Base-by-base conservation (phyloP, 2,329 filamentous ascomycete species). In the Dothidotthia symphoricarpi region DNA sequence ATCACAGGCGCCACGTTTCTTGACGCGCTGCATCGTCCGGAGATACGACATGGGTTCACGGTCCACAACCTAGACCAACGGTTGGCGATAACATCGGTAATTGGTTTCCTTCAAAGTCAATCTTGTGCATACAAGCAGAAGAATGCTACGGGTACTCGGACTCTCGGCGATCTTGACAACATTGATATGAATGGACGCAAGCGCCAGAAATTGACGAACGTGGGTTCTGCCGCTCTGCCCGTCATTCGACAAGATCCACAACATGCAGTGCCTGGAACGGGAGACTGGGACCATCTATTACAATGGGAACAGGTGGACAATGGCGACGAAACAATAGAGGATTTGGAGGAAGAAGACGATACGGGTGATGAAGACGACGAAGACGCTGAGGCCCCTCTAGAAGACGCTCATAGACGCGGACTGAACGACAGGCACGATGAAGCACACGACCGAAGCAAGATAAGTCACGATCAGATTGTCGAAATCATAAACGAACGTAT, bases 1-100 rank as follows among this genome's bases (percentile, higher is more conserved):
- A 71, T 91, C 4, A 79, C 82, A 37, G 87, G 87, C 1, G 72
- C 78, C 29, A 73, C 76, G 0, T 71, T 90, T 0, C 69, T 91
- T 1, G 78, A 75, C 16, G 70, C 75, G 24, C 71, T 83, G 9
- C 65, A 76, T 15, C 69, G 70, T 26, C 47, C 58, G 2, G 67
- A 70, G 1, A 65, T 81, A 11, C 64, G 71, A 10, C 73, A 81
- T 24, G 76, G 78, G 27, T 19, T 49, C 8, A 28, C 22, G 6
- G 25, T 90, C 37, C 75, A 64, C 26, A 72, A 75, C 3, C 64
- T 81, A 14, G 78, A 77, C 2, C 78, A 84, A 45, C 77, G 80
- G 40, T 69, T 71, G 29, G 75, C 74, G 1, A 63, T 93, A 2
- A 68, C 73, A 11, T 69, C 74, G 42, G 80, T 79, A 8, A 78